phyloP scores from a whole-genome alignment of 495 filamentous ascomycete genomes.

The Talaromyces borbonicus region DNA sequence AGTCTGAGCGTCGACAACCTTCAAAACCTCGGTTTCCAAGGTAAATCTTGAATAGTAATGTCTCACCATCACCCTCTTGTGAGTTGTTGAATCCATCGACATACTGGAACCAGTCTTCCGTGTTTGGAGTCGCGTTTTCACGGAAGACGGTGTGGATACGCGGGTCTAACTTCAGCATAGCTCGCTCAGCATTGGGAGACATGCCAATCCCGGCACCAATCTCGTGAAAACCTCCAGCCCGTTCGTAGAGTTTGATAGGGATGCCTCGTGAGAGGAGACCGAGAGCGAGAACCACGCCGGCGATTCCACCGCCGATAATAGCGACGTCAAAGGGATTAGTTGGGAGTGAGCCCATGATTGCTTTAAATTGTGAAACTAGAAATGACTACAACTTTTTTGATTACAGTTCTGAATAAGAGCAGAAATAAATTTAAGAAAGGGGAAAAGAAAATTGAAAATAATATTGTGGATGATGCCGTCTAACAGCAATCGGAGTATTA shows the following conservation, averaged over 20 bases:
- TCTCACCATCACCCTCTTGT: slow-evolving; percentile 5
- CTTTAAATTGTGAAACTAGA: no score
- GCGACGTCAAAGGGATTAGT: slow-evolving; percentile 16
- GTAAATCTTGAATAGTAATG: background rate
- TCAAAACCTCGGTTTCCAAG: background rate
- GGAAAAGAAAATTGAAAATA: no score
- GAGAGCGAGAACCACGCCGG: slow-evolving; percentile 26
- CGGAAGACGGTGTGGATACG: slow-evolving; percentile 21
- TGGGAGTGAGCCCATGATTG: background rate
- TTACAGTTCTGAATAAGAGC: no score
- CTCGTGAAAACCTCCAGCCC: slow-evolving; percentile 22
- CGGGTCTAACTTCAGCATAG: slow-evolving; percentile 19
- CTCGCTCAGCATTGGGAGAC: slow-evolving; percentile 20
- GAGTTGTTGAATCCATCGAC: background rate
- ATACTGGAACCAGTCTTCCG: slow-evolving; percentile 8
- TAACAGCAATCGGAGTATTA: no score
- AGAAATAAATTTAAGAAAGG: no score
- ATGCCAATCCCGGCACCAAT: slow-evolving; percentile 38
- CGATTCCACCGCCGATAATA: slow-evolving; percentile 37
- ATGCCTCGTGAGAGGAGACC: slow-evolving; percentile 28
- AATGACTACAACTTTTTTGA: no score
- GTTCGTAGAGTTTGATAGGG: slow-evolving; percentile 33
- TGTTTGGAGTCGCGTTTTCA: slow-evolving; percentile 3
- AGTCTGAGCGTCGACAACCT: slow-evolving; percentile 44
- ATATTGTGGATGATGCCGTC: no score